Percentiles rank a stretch among this genome's conserved stretches.
Evolutionary conservation across 2,329 filamentous ascomycete species (phyloP).

Genomic region (Cladosporium sp.): DNA sequence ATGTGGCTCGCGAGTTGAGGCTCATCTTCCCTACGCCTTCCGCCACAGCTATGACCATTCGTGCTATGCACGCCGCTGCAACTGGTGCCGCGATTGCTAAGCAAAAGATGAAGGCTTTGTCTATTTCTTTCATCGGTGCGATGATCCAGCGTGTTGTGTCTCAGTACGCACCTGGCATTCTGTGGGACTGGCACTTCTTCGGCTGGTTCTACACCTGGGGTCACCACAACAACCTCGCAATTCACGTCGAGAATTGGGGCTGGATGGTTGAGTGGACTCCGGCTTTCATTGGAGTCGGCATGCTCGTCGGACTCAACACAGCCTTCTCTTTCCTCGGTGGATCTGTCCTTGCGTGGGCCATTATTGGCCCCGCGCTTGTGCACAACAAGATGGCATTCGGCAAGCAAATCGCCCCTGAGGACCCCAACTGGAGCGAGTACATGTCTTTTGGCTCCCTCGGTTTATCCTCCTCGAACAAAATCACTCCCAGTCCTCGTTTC

Average conservation of each 20-base stretch:
- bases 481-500: slow-evolving; percentile 50
- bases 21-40: slow-evolving; percentile 62
- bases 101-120: slow-evolving; percentile 58
- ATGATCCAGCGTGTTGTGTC: slow-evolving; percentile 57
- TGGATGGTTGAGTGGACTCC: slow-evolving; percentile 62
- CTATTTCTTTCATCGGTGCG: slow-evolving; percentile 52
- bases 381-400: slow-evolving; percentile 53
- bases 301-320: slow-evolving; percentile 60
- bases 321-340: slow-evolving; percentile 60
- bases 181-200: slow-evolving; percentile 50
- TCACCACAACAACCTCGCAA: slow-evolving; percentile 49
- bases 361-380: slow-evolving; percentile 60
- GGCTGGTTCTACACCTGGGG: slow-evolving; percentile 58
- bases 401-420: slow-evolving; percentile 31
- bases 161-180: slow-evolving; percentile 60
- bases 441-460: slow-evolving; percentile 44
- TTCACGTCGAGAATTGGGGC: slow-evolving; percentile 61
- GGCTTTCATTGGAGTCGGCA: slow-evolving; percentile 61
- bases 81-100: slow-evolving; percentile 55
- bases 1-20: slow-evolving; percentile 60
- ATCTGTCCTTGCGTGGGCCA: slow-evolving; percentile 56
- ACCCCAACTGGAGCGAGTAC: slow-evolving; percentile 45
- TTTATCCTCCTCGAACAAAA: slow-evolving; percentile 39
- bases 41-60: slow-evolving; percentile 62
- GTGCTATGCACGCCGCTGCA: slow-evolving; percentile 61